phyloP scores from a whole-genome alignment of 345 rosid genomes.

The Salix dunnii region DNA sequence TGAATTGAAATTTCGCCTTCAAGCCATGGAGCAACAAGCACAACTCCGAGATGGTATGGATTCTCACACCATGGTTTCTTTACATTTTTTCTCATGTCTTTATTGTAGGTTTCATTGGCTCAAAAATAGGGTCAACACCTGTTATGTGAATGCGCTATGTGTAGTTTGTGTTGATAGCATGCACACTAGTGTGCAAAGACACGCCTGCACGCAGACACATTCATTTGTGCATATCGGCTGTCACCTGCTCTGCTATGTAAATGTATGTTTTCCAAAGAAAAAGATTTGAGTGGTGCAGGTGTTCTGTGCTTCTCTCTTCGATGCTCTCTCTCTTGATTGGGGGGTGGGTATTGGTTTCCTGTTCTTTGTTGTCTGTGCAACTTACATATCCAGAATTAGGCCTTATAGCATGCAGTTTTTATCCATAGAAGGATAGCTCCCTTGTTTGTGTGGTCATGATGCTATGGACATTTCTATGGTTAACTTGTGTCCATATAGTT shows the following conservation, averaged over 20 bases:
- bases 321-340: too few relatives aligned
- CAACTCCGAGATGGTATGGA: constrained; percentile 80
- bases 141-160: not conserved
- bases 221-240: too few relatives aligned
- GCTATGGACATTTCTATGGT: not conserved
- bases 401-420: not conserved
- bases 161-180: not conserved
- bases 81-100: not conserved
- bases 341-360: too few relatives aligned
- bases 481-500: not conserved
- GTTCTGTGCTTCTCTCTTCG: too few relatives aligned
- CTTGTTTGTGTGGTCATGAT: not conserved
- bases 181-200: too few relatives aligned
- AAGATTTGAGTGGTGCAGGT: too few relatives aligned
- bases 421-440: not conserved
- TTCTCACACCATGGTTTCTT: not conserved
- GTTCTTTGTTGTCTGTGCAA: not conserved
- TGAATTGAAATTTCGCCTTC: constrained; percentile 89
- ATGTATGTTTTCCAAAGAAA: too few relatives aligned
- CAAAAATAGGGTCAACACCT: not conserved
- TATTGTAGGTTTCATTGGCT: not conserved
- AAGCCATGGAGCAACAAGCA: constrained; percentile 98
- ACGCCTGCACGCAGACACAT: too few relatives aligned
- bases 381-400: not conserved
- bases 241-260: too few relatives aligned